Evolutionary conservation across 2,329 filamentous ascomycete species (phyloP).

Genomic region (Fusarium buxicola): DNA sequence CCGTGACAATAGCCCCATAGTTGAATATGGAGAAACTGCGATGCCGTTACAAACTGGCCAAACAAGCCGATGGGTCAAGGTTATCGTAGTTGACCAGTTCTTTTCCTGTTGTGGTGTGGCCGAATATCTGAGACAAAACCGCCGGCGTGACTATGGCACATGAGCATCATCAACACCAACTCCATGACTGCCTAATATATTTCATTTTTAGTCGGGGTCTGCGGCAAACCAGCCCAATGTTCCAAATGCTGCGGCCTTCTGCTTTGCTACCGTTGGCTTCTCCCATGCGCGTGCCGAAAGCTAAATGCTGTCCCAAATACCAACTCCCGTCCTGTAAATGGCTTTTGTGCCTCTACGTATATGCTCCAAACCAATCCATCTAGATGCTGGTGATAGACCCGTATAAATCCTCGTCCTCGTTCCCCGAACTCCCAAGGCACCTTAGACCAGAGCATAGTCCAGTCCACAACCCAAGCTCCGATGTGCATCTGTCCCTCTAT

Average conservation of each 20-base stretch:
- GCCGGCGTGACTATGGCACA: constrained; percentile 38
- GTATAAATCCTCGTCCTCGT: background rate
- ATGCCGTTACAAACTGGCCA: constrained; percentile 18
- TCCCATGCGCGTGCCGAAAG: background rate
- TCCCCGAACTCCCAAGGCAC: background rate
- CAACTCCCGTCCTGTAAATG: background rate
- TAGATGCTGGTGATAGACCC: background rate
- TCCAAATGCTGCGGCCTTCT: background rate
- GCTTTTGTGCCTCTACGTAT: background rate
- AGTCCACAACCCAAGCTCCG: constrained; percentile 3
- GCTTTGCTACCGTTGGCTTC: background rate
- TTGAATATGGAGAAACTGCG: background rate
- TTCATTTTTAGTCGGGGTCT: background rate
- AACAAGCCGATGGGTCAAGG: constrained; percentile 15
- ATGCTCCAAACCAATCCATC: too few species aligned
- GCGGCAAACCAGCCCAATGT: background rate
- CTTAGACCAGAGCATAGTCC: background rate
- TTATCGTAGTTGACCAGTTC: constrained; percentile 25
- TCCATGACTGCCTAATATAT: constrained; percentile 22
- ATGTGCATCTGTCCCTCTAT: background rate
- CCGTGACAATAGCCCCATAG: constrained; percentile 28
- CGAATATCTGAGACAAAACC: constrained; percentile 32
- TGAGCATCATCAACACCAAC: constrained; percentile 19
- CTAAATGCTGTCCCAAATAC: background rate
- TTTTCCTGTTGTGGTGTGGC: constrained; percentile 18